phyloP scores from a whole-genome alignment of 305 asterid genomes.

The Solanum chacoense region DNA sequence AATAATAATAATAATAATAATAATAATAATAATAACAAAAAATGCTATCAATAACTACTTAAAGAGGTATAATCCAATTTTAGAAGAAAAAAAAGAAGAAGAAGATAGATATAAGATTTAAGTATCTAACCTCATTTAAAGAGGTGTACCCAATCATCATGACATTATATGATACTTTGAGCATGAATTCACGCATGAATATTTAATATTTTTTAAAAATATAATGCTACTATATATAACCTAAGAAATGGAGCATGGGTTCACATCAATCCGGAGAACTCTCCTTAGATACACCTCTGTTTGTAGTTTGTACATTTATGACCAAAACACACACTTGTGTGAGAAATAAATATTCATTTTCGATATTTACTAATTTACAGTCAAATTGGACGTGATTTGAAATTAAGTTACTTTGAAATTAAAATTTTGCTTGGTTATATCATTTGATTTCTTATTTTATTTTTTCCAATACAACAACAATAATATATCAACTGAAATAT shows the following conservation, averaged over 20 bases:
- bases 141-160: too few relatives aligned
- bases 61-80: not conserved
- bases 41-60: not conserved
- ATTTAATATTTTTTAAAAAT: too few relatives aligned
- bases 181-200: not conserved
- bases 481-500: too few relatives aligned
- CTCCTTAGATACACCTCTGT: not conserved
- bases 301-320: not conserved
- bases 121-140: too few relatives aligned
- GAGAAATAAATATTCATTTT: not conserved
- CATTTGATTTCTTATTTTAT: not conserved
- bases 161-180: not conserved
- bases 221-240: too few relatives aligned
- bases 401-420: too few relatives aligned
- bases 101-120: not conserved
- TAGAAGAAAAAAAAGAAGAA: not conserved
- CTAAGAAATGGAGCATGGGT: too few relatives aligned
- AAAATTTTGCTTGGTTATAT: not conserved
- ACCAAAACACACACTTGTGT: not conserved
- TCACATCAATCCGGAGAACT: not conserved
- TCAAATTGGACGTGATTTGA: not conserved
- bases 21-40: too few relatives aligned
- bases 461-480: not conserved
- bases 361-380: not conserved
- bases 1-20: too few relatives aligned